A percentile compares a stretch with the other conserved stretches of the same genome.
Evolutionary conservation across 768 basidiomycete species (phyloP).

Genomic region (Podaxis sp.): DNA sequence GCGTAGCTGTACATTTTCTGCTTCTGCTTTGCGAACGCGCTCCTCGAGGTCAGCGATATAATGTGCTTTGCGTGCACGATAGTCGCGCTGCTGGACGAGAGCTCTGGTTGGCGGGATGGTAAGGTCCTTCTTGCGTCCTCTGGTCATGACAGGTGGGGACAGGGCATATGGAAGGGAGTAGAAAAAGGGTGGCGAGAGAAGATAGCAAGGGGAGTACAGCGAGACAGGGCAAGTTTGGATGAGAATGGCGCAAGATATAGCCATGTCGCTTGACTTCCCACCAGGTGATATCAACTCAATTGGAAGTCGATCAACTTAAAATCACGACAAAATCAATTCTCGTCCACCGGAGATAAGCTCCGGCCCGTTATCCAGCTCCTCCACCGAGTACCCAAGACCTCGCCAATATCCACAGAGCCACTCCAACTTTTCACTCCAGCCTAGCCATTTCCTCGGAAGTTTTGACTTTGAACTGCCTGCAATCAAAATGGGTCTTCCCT

Average conservation of each 20-base stretch:
- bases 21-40: conserved; percentile 47
- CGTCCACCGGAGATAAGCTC: conserved; percentile 13
- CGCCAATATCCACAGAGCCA: neutral
- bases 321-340: conserved; percentile 20
- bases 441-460: neutral
- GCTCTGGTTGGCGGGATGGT: conserved; percentile 56
- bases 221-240: conserved; percentile 23
- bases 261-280: conserved; percentile 6
- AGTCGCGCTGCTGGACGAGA: conserved; percentile 60
- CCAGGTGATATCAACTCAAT: conserved; percentile 13
- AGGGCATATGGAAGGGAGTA: conserved; percentile 7
- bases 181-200: conserved; percentile 12
- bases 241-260: conserved; percentile 34
- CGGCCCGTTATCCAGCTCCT: neutral
- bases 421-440: neutral
- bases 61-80: conserved; percentile 55
- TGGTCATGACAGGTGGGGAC: conserved; percentile 37
- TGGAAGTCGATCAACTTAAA: conserved; percentile 16
- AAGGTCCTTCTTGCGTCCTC: conserved; percentile 63
- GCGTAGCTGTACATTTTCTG: conserved; percentile 47
- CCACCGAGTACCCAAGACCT: neutral
- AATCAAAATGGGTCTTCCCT: neutral
- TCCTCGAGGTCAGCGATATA: conserved; percentile 55
- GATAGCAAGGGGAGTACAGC: conserved; percentile 10
- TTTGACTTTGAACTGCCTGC: neutral